These are phyloP conservation scores for Colletotrichum sansevieriae DNA, from an alignment of 2,329 filamentous ascomycete genomes.

Conservation along the genomic window DNA sequence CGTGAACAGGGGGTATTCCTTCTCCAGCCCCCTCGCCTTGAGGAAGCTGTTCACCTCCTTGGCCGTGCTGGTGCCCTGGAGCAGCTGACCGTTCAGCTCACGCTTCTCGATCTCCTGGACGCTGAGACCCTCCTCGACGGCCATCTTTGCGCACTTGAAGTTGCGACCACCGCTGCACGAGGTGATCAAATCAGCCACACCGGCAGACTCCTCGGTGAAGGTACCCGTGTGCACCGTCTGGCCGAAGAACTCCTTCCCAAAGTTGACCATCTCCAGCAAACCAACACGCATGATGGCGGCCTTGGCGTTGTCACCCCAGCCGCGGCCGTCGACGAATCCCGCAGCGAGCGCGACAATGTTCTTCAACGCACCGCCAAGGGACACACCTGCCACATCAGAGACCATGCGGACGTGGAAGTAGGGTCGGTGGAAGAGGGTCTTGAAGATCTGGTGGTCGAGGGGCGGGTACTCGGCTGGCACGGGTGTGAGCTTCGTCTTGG, in stretches of 20 bases:
- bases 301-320: conserved; percentile 99
- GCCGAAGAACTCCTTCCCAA: conserved; percentile 93
- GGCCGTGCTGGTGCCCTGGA: conserved; percentile 94
- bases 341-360: conserved; percentile 96
- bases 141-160: conserved; percentile 92
- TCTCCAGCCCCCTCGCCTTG: conserved; percentile 80
- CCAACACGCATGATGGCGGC: conserved; percentile 98
- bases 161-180: conserved; percentile 93
- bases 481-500: conserved; percentile 78
- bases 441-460: conserved; percentile 86
- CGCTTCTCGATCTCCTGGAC: conserved; percentile 90
- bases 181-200: conserved; percentile 95
- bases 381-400: conserved; percentile 95
- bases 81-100: conserved; percentile 95
- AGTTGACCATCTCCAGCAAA: conserved; percentile 95
- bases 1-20: conserved; percentile 92
- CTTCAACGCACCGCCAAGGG: conserved; percentile 93
- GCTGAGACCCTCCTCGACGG: conserved; percentile 81
- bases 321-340: conserved; percentile 93
- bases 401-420: conserved; percentile 99
- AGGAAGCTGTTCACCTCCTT: conserved; percentile 92
- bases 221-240: conserved; percentile 84
- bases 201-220: conserved; percentile 96
- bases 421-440: conserved; percentile 90
- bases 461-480: conserved; percentile 87